Conservation (phyloP, 2,329 filamentous ascomycete genomes). For the Alternaria sp. region DNA sequence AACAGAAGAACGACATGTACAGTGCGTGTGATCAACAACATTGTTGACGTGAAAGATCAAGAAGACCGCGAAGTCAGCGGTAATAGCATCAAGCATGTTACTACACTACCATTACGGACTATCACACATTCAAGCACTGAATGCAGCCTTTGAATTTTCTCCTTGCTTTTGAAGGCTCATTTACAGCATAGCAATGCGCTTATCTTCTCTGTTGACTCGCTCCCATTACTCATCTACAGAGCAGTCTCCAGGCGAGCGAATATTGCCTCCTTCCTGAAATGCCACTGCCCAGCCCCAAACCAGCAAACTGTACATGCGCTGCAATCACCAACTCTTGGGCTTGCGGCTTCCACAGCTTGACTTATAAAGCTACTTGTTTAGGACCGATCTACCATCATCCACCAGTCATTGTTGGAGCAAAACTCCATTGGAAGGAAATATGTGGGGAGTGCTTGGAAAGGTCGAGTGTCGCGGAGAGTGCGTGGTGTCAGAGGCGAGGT, state of each 20-base stretch:
- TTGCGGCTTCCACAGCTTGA: slow-evolving; percentile 1
- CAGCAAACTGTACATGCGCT: slow-evolving; percentile 7
- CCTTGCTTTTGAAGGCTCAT: not conserved
- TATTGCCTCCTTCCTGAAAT: not conserved
- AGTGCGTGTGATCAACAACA: not conserved
- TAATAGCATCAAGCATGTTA: not conserved
- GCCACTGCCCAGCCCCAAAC: not conserved
- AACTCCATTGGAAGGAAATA: not conserved
- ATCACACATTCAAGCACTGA: not conserved
- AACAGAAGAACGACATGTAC: not conserved
- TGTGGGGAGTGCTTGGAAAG: not conserved
- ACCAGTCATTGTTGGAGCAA: not conserved
- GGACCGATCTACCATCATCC: not conserved
- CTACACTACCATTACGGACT: not conserved
- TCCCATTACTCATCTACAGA: not conserved
- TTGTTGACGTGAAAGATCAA: not conserved
- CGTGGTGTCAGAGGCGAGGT: not conserved
- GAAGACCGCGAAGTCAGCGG: not conserved
- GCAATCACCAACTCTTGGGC: not conserved
- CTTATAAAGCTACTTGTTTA: not conserved
- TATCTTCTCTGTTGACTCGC: not conserved
- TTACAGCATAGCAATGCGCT: not conserved
- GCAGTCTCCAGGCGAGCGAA: not conserved
- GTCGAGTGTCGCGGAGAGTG: not conserved
- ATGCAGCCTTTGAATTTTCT: not conserved